phyloP scores from a whole-genome alignment of 176 grass and related monocot genomes.

The Juncus inflexus region DNA sequence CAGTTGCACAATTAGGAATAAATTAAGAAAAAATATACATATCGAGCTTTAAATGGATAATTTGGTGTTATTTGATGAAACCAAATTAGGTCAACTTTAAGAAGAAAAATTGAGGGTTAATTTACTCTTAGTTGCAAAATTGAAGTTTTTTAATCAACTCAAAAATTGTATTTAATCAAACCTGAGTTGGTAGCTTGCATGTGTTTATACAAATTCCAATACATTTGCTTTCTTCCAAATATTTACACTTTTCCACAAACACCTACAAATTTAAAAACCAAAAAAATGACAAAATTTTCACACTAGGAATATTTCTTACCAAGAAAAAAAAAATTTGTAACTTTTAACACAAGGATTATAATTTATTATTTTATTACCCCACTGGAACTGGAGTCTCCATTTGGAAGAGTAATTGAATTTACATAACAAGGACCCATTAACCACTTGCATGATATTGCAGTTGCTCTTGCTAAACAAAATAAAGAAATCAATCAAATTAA shows the following conservation, averaged over 20 bases:
- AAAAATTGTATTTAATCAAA: conserved; percentile 6
- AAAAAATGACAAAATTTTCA: not conserved
- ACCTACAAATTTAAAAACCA: conserved; percentile 44
- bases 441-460: conserved; percentile 82
- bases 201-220: conserved; percentile 89
- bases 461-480: conserved; percentile 70
- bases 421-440: conserved; percentile 78
- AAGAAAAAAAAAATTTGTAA: not conserved
- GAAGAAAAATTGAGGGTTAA: not conserved
- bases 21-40: not conserved
- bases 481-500: conserved; percentile 10
- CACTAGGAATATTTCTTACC: not conserved
- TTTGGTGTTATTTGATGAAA: not conserved
- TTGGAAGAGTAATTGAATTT: conserved; percentile 55
- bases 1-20: not conserved
- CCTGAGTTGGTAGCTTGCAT: conserved; percentile 94
- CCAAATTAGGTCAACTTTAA: not conserved
- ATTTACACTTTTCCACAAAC: conserved; percentile 72
- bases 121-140: conserved; percentile 7
- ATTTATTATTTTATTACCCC: conserved; percentile 44
- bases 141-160: conserved; percentile 18
- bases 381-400: conserved; percentile 61
- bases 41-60: not conserved
- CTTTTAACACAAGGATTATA: not conserved
- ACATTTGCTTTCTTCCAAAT: conserved; percentile 91